These are phyloP conservation scores for Fraxinus sp. DNA, from an alignment of 305 asterid species.

Conservation along the genomic window DNA sequence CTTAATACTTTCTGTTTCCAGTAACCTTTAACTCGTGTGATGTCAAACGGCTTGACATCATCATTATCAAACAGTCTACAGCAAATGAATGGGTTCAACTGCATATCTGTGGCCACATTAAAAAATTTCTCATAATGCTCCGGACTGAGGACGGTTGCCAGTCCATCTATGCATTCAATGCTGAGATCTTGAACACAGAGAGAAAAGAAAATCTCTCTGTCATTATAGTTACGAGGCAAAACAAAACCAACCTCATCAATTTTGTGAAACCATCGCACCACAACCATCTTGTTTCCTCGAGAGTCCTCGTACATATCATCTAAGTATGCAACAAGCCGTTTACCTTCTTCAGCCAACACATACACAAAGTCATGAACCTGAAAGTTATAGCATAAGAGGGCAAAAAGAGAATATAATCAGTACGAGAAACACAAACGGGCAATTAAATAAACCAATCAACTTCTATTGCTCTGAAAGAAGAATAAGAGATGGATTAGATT, in stretches of 20 bases:
- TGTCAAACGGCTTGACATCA: slow-evolving; percentile 59
- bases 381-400: slow-evolving; percentile 1
- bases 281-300: slow-evolving; percentile 84
- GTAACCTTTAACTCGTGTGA: slow-evolving; percentile 65
- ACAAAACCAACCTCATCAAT: slow-evolving; percentile 88
- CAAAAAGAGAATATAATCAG: slow-evolving; percentile 7
- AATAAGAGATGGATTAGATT: not conserved
- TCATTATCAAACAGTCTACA: slow-evolving; percentile 65
- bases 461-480: not conserved
- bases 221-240: slow-evolving; percentile 75
- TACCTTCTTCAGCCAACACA: slow-evolving; percentile 74
- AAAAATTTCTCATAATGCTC: slow-evolving; percentile 59
- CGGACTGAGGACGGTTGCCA: slow-evolving; percentile 82
- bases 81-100: slow-evolving; percentile 67
- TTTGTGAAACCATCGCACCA: slow-evolving; percentile 97
- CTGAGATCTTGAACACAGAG: slow-evolving; percentile 90
- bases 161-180: slow-evolving; percentile 90
- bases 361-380: slow-evolving; percentile 77
- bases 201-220: slow-evolving; percentile 93
- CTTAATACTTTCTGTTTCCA: slow-evolving; percentile 65
- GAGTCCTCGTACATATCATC: slow-evolving; percentile 83
- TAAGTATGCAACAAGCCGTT: slow-evolving; percentile 74
- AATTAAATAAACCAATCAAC: not conserved
- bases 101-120: slow-evolving; percentile 39
- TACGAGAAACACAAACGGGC: not conserved